Base-by-base conservation (phyloP, 1,284 basidiomycete species). In the Paramarasmius palmivorus region DNA sequence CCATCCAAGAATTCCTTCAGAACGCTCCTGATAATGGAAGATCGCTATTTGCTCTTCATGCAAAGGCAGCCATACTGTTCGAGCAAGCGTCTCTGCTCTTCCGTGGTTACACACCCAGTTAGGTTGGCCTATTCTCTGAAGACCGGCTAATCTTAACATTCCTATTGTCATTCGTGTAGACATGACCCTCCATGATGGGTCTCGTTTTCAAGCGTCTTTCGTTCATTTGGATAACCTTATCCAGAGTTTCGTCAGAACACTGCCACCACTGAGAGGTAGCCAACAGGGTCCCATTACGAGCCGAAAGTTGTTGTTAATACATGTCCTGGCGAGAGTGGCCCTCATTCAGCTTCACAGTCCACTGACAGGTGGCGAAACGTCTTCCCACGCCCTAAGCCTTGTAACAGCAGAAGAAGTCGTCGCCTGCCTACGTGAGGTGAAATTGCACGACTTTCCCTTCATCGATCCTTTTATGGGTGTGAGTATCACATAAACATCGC, bases 391-490 rank as follows among this genome's bases (percentile, higher is more conserved):
- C 2, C 48, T 53, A 32, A 40, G 51, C 6, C 20, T 57, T 1
- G 29, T 36, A 2, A 49, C 52, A 1, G 55, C 55, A 7, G 41
- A 53, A 29, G 53, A 49, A 20, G 44, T 57, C 45, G 49, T 48
- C 4, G 41, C 23, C n/a, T 20, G 51, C 15, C 22, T 59, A 5
- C 22, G 32, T 12, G 48, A 41, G 34, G 41, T 53, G 4, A 52
- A 55, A 9, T 44, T 59, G 6, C 41, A 40, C 6, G 52, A 59
- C 17, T 57, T 61, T 4, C 55, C 34, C 14, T 58, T 59, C 47
- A 57, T 64, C 15, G 59, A 65, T 54, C 60, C 64, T 15, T 61
- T 65, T 7, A 59, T 63, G 56, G 61, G 61, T 9, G 63, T 65
- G 46, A 41, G 63, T 54, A n/a, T 2, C 23, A 36, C 19, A 4